Evolutionary conservation across 139 green algal genomes (phyloP).

Genomic region (Chlamydomonas sp.): DNA sequence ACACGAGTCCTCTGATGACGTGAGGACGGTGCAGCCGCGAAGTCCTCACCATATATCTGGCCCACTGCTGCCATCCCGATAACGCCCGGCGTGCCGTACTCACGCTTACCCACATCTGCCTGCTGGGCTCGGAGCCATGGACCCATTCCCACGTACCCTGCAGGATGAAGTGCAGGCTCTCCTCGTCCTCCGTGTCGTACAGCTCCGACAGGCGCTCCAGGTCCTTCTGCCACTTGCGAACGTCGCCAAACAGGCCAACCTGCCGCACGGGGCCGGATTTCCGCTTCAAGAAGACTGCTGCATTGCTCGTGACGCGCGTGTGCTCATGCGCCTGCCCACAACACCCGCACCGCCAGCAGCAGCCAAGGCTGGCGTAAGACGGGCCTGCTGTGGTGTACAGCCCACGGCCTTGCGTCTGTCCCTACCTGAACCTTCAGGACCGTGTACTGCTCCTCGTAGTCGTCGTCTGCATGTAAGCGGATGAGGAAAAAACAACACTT

Average conservation of each 20-base stretch:
- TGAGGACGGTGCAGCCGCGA: too few relatives aligned
- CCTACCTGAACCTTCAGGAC: constrained; percentile 58
- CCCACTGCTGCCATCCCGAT: too few relatives aligned
- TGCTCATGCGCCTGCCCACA: neutral
- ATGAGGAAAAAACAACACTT: neutral
- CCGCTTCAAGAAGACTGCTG: neutral
- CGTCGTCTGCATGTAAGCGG: constrained; percentile 18
- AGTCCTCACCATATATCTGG: too few relatives aligned
- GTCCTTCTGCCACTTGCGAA: constrained; percentile 85
- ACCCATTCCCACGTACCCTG: constrained; percentile 61
- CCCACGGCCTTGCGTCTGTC: too few relatives aligned
- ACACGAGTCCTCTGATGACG: too few relatives aligned
- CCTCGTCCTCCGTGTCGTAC: constrained; percentile 86
- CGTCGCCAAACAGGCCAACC: constrained; percentile 92
- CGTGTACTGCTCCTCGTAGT: constrained; percentile 52
- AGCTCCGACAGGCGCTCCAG: constrained; percentile 86
- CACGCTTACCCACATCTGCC: neutral
- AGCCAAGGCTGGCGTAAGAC: neutral
- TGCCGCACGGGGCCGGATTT: constrained; percentile 42
- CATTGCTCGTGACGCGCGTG: neutral
- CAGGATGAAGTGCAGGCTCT: constrained; percentile 85
- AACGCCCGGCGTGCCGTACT: neutral
- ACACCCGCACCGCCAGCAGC: neutral
- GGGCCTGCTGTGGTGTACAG: neutral
- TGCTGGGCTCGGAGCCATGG: too few relatives aligned